Percentiles rank a stretch among this genome's conserved stretches.
These are phyloP conservation scores for Talaromyces sp. DNA, from an alignment of 2,329 filamentous ascomycete species.

Conservation along the genomic window DNA sequence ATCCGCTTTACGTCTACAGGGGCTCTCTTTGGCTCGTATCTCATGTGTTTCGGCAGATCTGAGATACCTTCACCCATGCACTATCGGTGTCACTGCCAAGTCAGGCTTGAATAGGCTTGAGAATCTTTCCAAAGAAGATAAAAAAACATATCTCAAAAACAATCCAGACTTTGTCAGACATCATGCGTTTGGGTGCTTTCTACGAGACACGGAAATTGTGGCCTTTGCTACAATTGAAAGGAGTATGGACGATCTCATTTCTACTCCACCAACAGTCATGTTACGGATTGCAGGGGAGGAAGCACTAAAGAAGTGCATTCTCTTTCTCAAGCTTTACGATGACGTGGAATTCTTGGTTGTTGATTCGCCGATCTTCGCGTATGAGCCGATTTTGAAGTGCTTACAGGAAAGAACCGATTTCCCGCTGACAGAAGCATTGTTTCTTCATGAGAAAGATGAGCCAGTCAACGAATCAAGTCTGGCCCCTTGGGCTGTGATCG, in stretches of 20 bases:
- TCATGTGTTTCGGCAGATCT: conserved; percentile 51
- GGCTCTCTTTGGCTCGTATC: conserved; percentile 24
- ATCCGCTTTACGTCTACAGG: conserved; percentile 35
- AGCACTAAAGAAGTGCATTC: background rate
- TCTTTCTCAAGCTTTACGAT: conserved; percentile 11
- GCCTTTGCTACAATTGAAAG: conserved; percentile 56
- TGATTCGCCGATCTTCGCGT: conserved; percentile 61
- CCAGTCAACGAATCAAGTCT: conserved; percentile 13
- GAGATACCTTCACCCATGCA: conserved; percentile 49
- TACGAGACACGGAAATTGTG: conserved; percentile 45
- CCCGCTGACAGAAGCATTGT: conserved; percentile 44
- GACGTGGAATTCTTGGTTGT: conserved; percentile 49
- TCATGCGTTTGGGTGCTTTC: conserved; percentile 55
- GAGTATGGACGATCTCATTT: conserved; percentile 41
- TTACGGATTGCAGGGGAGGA: background rate
- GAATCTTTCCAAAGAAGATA: background rate
- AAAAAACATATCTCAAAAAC: conserved; percentile 30
- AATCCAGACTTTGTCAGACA: conserved; percentile 53
- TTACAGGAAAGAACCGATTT: conserved; percentile 53
- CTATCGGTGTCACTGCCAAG: conserved; percentile 26
- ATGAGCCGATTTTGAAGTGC: conserved; percentile 57
- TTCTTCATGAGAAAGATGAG: conserved; percentile 32
- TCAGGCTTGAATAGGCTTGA: background rate
- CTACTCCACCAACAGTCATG: background rate
- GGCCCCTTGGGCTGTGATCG: conserved; percentile 14